Conservation (phyloP, 2,329 filamentous ascomycete genomes). For the Fusarium ambrosium region DNA sequence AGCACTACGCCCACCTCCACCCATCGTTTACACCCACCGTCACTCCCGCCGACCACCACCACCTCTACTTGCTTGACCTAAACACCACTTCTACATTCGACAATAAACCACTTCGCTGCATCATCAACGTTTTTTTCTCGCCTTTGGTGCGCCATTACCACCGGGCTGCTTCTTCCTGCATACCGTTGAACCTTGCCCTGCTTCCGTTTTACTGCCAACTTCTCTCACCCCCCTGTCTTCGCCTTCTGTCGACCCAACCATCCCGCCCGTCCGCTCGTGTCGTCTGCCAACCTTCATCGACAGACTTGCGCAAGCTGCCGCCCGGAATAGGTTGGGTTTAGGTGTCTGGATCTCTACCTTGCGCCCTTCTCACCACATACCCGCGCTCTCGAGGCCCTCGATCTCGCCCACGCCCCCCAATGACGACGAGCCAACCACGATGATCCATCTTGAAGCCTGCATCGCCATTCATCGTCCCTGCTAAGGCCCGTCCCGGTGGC, state of each 20-base stretch:
- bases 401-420: conserved; percentile 43
- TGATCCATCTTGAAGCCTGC: conserved; percentile 49
- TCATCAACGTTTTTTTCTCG: conserved; percentile 19
- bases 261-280: conserved; percentile 43
- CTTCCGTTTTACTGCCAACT: conserved; percentile 17
- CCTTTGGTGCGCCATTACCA: conserved; percentile 17
- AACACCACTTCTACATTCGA: conserved; percentile 36
- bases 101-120: conserved; percentile 31
- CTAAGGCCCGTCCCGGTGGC: conserved; percentile 50
- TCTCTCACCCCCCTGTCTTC: conserved; percentile 24
- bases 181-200: conserved; percentile 9
- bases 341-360: conserved; percentile 36
- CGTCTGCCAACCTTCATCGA: conserved; percentile 40
- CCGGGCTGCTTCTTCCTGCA: conserved; percentile 12
- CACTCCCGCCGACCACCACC: conserved; percentile 39
- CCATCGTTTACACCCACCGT: conserved; percentile 40
- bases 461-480: conserved; percentile 48
- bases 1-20: conserved; percentile 41
- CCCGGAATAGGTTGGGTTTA: conserved; percentile 49
- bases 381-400: conserved; percentile 34
- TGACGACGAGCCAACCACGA: conserved; percentile 53
- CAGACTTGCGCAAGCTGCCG: conserved; percentile 42
- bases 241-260: conserved; percentile 35
- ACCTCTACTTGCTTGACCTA: conserved; percentile 37
- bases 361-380: conserved; percentile 5